Conservation (phyloP, 2,329 filamentous ascomycete species). For the Fusarium transvaalense region DNA sequence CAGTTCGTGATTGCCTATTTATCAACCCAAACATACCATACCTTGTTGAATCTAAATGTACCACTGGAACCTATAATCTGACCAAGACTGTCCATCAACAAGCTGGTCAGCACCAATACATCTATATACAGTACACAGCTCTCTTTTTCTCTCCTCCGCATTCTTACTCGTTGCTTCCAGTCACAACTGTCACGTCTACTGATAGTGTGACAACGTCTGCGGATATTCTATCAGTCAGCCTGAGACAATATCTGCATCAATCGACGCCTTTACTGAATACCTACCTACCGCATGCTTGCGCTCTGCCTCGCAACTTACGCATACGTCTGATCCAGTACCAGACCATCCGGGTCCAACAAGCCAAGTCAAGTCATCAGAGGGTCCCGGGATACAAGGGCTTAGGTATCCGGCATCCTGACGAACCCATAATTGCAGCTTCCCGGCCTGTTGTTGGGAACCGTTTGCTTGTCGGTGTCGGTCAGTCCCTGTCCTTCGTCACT, state of each 20-base stretch:
- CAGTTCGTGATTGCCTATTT: constrained; percentile 26
- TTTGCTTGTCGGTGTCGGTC: constrained; percentile 27
- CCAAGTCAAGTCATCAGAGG: constrained; percentile 9
- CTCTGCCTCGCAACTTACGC: constrained; percentile 35
- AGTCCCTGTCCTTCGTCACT: constrained; percentile 37
- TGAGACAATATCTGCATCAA: constrained; percentile 37
- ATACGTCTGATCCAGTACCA: constrained; percentile 25
- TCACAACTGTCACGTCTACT: constrained; percentile 22
- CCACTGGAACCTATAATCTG: constrained; percentile 8
- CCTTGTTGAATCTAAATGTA: constrained; percentile 20
- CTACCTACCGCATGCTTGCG: constrained; percentile 34
- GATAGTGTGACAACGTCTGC: constrained; percentile 42
- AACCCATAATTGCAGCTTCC: constrained; percentile 36
- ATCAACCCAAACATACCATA: constrained; percentile 11
- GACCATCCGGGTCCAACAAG: constrained; percentile 18
- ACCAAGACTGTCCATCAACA: constrained; percentile 11
- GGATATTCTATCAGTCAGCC: constrained; percentile 38
- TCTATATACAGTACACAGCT: constrained; percentile 13
- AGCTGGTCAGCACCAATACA: constrained; percentile 17
- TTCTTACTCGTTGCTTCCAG: constrained; percentile 18
- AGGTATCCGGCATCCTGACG: constrained; percentile 34
- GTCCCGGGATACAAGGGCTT: constrained; percentile 23
- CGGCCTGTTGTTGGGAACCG: constrained; percentile 25
- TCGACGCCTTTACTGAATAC: constrained; percentile 23
- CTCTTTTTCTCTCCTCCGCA: not conserved